Percentiles rank a stretch among this genome's conserved stretches.
Conservation (phyloP, 495 filamentous ascomycete species). For the Mytilinidion resinicola region DNA sequence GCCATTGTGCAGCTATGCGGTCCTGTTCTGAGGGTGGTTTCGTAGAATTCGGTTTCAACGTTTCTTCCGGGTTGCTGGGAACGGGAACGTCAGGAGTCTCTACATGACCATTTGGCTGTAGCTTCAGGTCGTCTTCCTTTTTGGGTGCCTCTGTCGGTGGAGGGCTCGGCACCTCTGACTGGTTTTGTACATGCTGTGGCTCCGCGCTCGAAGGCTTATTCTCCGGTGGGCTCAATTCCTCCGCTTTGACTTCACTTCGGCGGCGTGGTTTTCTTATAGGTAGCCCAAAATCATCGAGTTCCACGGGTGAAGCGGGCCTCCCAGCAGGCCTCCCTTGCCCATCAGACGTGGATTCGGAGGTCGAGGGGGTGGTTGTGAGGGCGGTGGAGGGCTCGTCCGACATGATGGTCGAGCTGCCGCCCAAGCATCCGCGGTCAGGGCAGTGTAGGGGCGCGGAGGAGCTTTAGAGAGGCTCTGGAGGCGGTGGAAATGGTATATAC, state of each 20-base stretch:
- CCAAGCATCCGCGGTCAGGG: constrained; percentile 8
- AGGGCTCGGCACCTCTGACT: background rate
- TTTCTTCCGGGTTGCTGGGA: background rate
- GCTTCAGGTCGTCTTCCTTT: background rate
- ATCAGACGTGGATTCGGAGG: background rate
- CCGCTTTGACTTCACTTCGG: constrained; percentile 7
- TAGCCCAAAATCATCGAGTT: constrained; percentile 37
- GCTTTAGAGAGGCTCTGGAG: too few species aligned
- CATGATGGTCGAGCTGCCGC: constrained; percentile 16
- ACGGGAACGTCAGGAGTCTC: background rate
- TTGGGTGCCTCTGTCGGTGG: background rate
- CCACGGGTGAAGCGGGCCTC: constrained; percentile 6
- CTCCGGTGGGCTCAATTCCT: constrained; percentile 14
- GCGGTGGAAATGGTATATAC: too few species aligned
- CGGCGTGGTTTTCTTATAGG: constrained; percentile 26
- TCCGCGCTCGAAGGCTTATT: background rate
- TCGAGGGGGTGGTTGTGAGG: constrained; percentile 11
- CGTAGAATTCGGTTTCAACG: background rate
- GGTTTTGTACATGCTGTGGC: background rate
- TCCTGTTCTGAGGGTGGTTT: background rate
- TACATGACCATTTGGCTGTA: background rate
- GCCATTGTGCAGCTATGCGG: background rate
- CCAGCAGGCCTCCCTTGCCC: background rate
- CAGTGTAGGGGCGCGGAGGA: too few species aligned
- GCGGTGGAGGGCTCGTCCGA: constrained; percentile 17